Base-by-base conservation (phyloP, 768 basidiomycete species). In the Rhizopogon roseolus region DNA sequence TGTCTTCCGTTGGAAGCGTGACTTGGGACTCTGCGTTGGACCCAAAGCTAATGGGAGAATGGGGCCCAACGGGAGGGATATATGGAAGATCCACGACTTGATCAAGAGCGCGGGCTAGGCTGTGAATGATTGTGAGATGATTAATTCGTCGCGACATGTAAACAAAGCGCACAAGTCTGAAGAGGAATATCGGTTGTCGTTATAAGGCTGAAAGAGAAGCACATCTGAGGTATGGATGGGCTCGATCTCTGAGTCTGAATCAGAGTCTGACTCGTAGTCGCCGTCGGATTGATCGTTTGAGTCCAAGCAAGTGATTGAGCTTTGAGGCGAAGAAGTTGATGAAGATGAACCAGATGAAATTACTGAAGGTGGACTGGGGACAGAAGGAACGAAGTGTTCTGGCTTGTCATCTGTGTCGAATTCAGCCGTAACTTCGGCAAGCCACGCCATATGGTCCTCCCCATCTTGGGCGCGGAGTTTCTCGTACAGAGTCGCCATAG, bases 401-500 rank as follows among this genome's bases (percentile, higher is more conserved):
- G 55, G 58, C 56, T 71, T 69, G 49, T 69, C 67, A 34, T 71
- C 69, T 29, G 66, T 66, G 19, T 64, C 69, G 49, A 54, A 69
- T 57, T 71, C 67, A 17, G 68, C 69, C 17, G 49, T 39, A 11
- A 39, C 46, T 36, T 53, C 52, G 2, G 53, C 53, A 14, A 69
- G 67, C 68, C 68, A 69, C 41, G 67, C 65, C 57, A 66, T 58
- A 50, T 71, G 67, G 39, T 69, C 67, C 22, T 69, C 69, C 10
- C 71, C 68, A 44, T 66, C 68, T 50, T 71, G 68, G 16, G 68
- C 68, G 38, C 58, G 65, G 22, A 69, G 68, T 45, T 69, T 69
- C 41, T 69, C 69, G 25, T 69, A 69, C 2, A 69, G 67, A 36
- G 67, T 70, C 8, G 63, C 68, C 68, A 69, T 71, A 32, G 68